Percentiles rank a stretch among this genome's conserved stretches.
Conservation (phyloP, 1,139 yeast species). For the Ogataea hybrid region DNA sequence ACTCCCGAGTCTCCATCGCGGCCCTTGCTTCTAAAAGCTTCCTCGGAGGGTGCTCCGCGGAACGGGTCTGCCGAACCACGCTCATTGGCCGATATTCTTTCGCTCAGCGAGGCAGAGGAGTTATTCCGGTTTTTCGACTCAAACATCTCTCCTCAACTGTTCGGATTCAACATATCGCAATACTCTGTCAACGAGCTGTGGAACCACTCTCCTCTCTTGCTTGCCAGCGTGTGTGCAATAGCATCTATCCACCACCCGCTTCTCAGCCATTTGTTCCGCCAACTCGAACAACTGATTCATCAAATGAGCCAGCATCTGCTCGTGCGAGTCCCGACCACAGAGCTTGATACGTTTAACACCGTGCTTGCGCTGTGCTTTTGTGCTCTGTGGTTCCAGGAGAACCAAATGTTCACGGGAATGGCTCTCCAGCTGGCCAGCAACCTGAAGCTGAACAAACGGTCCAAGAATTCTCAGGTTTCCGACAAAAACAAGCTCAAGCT, state of each 20-base stretch:
- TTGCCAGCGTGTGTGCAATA: constrained; percentile 61
- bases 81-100: constrained; percentile 27
- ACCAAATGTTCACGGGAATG: constrained; percentile 64
- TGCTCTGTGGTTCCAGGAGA: constrained; percentile 67
- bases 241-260: constrained; percentile 61
- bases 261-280: constrained; percentile 38
- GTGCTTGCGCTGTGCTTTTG: constrained; percentile 63
- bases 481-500: constrained; percentile 51
- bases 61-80: neutral
- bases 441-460: constrained; percentile 41
- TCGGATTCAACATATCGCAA: constrained; percentile 60
- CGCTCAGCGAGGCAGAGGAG: constrained; percentile 46
- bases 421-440: constrained; percentile 65
- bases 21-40: constrained; percentile 1
- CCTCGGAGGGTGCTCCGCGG: constrained; percentile 2
- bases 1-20: constrained; percentile 4
- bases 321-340: constrained; percentile 36
- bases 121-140: constrained; percentile 52
- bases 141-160: constrained; percentile 60
- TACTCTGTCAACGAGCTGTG: constrained; percentile 51
- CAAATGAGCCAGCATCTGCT: constrained; percentile 46
- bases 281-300: constrained; percentile 44
- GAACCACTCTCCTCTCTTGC: constrained; percentile 56
- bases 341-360: constrained; percentile 55
- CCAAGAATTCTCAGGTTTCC: constrained; percentile 27